Conservation (phyloP, 768 basidiomycete species). For the Trametes cubensis region DNA sequence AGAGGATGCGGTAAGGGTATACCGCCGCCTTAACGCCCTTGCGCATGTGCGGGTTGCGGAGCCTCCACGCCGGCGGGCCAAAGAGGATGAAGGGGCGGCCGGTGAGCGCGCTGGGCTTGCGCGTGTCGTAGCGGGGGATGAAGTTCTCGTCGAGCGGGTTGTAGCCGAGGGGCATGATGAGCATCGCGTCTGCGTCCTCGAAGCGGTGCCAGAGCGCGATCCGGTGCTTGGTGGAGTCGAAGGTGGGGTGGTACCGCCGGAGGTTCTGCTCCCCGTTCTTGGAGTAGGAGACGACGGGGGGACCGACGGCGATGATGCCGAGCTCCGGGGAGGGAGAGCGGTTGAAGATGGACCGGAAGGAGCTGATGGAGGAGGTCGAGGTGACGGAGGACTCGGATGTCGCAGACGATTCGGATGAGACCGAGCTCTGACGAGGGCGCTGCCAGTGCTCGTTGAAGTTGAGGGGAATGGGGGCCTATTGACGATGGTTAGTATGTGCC, state of each 20-base stretch:
- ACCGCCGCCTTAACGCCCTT: slow-evolving; percentile 51
- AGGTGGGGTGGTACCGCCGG: slow-evolving; percentile 7
- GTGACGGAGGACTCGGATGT: neutral
- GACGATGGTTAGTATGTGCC: neutral
- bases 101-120: neutral
- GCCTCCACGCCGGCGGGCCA: slow-evolving; percentile 48
- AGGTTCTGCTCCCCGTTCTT: neutral
- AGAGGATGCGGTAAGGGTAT: slow-evolving; percentile 58
- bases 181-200: slow-evolving; percentile 56
- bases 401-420: slow-evolving; percentile 12
- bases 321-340: slow-evolving; percentile 8
- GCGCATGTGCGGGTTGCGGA: slow-evolving; percentile 47
- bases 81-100: slow-evolving; percentile 47
- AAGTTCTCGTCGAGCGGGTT: slow-evolving; percentile 21
- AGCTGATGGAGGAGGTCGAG: slow-evolving; percentile 11
- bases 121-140: neutral
- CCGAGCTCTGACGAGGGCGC: slow-evolving; percentile 39
- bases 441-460: slow-evolving; percentile 32
- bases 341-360: slow-evolving; percentile 9
- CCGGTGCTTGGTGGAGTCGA: slow-evolving; percentile 19
- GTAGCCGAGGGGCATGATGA: slow-evolving; percentile 44
- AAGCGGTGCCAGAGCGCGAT: slow-evolving; percentile 33
- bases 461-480: slow-evolving; percentile 26
- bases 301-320: neutral
- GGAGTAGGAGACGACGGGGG: neutral